Percentiles rank a stretch among this genome's conserved stretches.
These are phyloP conservation scores for Endoconidiophora polonica DNA, from an alignment of 2,329 filamentous ascomycete species.

Conservation along the genomic window DNA sequence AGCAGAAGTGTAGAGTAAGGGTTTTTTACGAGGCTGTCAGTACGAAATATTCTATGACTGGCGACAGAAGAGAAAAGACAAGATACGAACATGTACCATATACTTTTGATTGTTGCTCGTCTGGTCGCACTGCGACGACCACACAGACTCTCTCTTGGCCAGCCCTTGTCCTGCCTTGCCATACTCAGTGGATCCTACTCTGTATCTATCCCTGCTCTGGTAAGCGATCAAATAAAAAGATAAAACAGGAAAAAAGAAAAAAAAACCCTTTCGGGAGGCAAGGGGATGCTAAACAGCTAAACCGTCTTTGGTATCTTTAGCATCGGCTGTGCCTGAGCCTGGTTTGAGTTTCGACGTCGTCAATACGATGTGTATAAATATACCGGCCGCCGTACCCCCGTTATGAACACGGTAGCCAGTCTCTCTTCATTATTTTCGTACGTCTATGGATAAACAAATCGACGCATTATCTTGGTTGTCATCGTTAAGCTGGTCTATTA, in stretches of 20 bases:
- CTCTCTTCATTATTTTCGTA: neutral
- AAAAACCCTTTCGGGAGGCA: neutral
- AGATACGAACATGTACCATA: neutral
- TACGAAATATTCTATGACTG: no score
- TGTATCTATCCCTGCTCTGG: neutral
- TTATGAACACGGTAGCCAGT: neutral
- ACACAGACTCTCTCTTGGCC: no score
- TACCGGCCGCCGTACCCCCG: neutral
- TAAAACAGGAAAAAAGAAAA: neutral
- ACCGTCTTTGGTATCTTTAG: constrained; percentile 9
- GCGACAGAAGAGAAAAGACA: neutral
- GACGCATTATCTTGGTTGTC: neutral
- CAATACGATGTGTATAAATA: neutral
- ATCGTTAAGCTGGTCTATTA: neutral
- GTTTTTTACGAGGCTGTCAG: no score
- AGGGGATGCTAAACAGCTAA: constrained; percentile 10
- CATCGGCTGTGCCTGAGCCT: neutral
- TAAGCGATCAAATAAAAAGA: neutral
- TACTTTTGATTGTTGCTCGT: no score
- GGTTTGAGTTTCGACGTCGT: neutral
- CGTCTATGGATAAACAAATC: no score
- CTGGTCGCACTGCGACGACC: neutral
- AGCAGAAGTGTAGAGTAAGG: no score
- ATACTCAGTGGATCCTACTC: constrained; percentile 5
- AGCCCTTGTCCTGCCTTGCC: neutral